Base-by-base conservation (phyloP, 345 rosid species). In the Sisymbrium irio region DNA sequence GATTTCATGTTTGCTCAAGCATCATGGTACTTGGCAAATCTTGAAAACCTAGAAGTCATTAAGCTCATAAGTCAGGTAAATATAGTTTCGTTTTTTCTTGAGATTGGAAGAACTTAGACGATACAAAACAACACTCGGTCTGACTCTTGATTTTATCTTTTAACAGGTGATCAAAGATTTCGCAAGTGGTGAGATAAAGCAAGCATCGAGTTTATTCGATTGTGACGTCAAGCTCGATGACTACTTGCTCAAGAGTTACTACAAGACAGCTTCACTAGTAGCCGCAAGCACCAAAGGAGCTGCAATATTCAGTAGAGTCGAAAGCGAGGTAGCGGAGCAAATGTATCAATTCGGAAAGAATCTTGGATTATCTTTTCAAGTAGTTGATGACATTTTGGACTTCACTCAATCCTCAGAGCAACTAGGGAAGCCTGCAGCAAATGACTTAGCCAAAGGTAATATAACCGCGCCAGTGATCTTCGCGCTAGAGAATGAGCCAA, bases 1-100 rank as follows among this genome's bases (percentile, higher is more conserved):
- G 99, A 95, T 66, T 95, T 88, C 78, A 88, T 92, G 98, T 95
- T 92, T 83, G 97, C 96, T 81, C 99, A 95, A 81, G 90, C 99
- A 3, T 95, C 98, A 12, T 92, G 99, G 97, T 92, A 87, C 83
- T 86, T 95, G 1, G 98, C 99, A 19, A 95, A 92, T 79, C 97
- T 95, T 5, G 99, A 92, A 77, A 95, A 90, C 77, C 82, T 95
- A 9, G 87, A 92, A 82, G 96, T 92, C 79, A 95, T 92, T 82
- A 95, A 92, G 77, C 97, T 95, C 65, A 95, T 95, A 55, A 90
- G 98, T 79, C 97, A 90, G 97, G 98, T 94, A 76, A 32, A 50
- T 1, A 25, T 6, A 7, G 5, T 50, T 19, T 65, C 3, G 13
- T 4, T 9, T 9, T 14, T 13, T 55, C 47, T 58, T 63, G 50